phyloP scores from a whole-genome alignment of 495 filamentous ascomycete genomes.

The Friedmanniomyces simplex region DNA sequence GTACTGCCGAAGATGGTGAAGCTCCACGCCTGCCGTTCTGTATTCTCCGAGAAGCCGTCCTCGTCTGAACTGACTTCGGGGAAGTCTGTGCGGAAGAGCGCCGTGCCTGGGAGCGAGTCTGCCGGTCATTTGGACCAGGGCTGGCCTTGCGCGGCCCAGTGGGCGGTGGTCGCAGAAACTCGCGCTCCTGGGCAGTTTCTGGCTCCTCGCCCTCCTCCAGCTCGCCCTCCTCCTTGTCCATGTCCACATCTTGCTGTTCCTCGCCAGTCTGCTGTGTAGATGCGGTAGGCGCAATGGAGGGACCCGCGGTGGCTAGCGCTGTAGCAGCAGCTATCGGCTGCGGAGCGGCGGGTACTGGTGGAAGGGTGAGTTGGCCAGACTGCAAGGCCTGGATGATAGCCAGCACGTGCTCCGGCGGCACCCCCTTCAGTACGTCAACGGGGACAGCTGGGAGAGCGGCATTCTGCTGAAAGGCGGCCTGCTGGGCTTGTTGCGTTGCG shows the following conservation, averaged over 20 bases:
- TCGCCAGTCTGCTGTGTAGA: background rate
- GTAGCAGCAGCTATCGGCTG: background rate
- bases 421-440: background rate
- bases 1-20: background rate
- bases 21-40: background rate
- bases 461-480: constrained; percentile 5
- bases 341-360: background rate
- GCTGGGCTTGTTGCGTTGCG: background rate
- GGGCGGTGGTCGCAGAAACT: constrained; percentile 13
- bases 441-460: background rate
- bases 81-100: too few relatives aligned
- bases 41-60: background rate
- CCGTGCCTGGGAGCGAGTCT: background rate
- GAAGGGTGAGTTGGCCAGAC: constrained; percentile 8
- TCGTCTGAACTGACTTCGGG: background rate
- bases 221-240: constrained; percentile 20
- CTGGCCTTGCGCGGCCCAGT: constrained; percentile 11
- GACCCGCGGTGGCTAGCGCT: background rate
- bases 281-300: background rate
- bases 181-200: background rate
- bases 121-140: background rate
- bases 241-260: constrained; percentile 1
- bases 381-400: constrained; percentile 7
- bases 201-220: constrained; percentile 17
- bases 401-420: constrained; percentile 15